Evolutionary conservation across 2,329 filamentous ascomycete genomes (phyloP).

Genomic region (Emmonsia crescens): DNA sequence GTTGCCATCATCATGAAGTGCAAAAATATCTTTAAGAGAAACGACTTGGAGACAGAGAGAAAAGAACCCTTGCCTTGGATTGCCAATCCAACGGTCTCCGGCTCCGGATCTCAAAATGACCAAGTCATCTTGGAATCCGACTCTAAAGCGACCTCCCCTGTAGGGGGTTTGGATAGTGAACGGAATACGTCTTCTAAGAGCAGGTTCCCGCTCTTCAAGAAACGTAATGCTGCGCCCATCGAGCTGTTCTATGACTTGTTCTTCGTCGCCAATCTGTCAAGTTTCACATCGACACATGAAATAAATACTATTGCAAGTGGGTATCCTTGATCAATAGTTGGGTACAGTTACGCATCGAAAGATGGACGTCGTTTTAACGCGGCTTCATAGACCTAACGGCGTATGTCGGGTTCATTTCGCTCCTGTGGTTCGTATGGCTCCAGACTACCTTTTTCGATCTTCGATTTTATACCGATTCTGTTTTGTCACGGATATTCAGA

Average conservation of each 20-base stretch:
- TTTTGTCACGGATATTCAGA: conserved; percentile 51
- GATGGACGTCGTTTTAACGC: conserved; percentile 13
- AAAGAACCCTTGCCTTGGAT: conserved; percentile 5
- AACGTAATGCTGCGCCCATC: conserved; percentile 39
- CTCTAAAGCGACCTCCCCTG: neutral
- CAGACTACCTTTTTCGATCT: conserved; percentile 54
- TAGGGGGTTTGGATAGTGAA: neutral
- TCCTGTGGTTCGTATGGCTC: conserved; percentile 61
- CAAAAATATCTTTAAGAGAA: conserved; percentile 8
- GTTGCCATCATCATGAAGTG: conserved; percentile 3
- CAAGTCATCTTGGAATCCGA: neutral
- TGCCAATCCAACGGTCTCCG: conserved; percentile 3
- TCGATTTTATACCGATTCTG: conserved; percentile 52
- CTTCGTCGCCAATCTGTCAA: conserved; percentile 54
- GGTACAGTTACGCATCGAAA: neutral
- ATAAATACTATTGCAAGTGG: conserved; percentile 30
- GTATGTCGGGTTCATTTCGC: conserved; percentile 45
- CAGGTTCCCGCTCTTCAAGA: conserved; percentile 24
- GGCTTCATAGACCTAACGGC: conserved; percentile 27
- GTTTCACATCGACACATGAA: conserved; percentile 47
- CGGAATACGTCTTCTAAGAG: neutral
- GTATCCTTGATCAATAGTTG: neutral
- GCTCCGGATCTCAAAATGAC: neutral
- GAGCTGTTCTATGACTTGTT: conserved; percentile 52
- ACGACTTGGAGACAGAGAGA: conserved; percentile 5